Conservation (phyloP, 1,284 basidiomycete species). For the Ganoderma boninense region DNA sequence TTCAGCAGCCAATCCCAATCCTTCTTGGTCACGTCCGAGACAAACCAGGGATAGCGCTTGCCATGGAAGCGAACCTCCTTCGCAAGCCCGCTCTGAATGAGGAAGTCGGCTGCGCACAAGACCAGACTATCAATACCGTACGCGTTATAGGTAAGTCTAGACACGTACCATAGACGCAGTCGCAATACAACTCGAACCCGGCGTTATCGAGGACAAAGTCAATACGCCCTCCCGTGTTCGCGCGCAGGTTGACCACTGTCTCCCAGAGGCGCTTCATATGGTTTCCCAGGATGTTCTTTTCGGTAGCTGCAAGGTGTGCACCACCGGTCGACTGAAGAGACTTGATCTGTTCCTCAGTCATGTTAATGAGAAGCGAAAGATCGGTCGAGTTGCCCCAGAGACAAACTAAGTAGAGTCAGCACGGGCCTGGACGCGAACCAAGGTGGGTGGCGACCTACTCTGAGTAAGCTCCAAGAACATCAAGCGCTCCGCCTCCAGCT, state of each 20-base stretch:
- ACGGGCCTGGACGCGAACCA: background rate
- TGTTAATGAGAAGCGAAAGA: constrained; percentile 95
- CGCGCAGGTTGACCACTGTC: constrained; percentile 74
- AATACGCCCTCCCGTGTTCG: constrained; percentile 81
- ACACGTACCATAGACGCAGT: constrained; percentile 88
- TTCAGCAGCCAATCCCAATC: constrained; percentile 97
- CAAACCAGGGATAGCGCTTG: constrained; percentile 92
- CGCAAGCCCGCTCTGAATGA: constrained; percentile 92
- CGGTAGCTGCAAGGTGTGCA: constrained; percentile 93
- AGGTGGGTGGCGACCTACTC: constrained; percentile 38
- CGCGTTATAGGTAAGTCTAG: background rate
- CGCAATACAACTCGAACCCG: constrained; percentile 97
- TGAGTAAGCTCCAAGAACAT: constrained; percentile 97
- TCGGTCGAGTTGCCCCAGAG: constrained; percentile 98
- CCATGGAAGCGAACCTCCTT: constrained; percentile 92
- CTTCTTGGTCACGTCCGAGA: constrained; percentile 96
- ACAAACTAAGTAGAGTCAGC: constrained; percentile 64
- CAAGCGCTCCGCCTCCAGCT: constrained; percentile 82
- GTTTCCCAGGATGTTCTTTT: constrained; percentile 95
- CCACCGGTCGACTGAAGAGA: constrained; percentile 97
- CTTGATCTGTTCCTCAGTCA: constrained; percentile 99
- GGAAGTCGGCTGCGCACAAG: constrained; percentile 73
- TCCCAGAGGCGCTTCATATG: constrained; percentile 87
- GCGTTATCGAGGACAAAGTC: constrained; percentile 93
- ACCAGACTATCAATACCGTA: constrained; percentile 10